Evolutionary conservation across 2,329 filamentous ascomycete genomes (phyloP), one percentile per base, ranked within the genome.

Genomic region (Dactylonectria macrodidyma): DNA sequence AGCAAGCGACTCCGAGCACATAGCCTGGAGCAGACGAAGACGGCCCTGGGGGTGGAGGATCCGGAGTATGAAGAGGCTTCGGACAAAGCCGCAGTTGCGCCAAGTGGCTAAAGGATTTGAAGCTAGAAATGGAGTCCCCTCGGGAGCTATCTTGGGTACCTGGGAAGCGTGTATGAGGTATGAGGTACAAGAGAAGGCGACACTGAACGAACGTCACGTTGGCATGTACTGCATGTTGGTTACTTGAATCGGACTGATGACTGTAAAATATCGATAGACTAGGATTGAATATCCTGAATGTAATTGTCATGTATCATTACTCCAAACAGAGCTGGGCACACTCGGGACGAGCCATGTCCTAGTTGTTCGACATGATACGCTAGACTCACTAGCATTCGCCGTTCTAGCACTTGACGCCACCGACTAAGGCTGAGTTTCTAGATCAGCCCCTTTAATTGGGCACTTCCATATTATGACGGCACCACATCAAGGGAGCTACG

Each of bases 1-100:
- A 67, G 9, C 10, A 68, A 69, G 67, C 73, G 81, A 48, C 9
- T 33, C 2, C 58, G 71, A 41, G 78, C 76, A 1, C 54, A 62
- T n/a, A 64, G 64, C 41, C 71, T 56, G 7, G 55, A 67, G 12
- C 59, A 62, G n/a, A 51, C 52, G 5, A 69, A 68, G 9, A 69
- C 63, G 9, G 51, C 71, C 6, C 60, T 59, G 19, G 19, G 19
- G 19, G 67, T 61, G 5, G 65, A 73, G 1, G 58, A 68, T 0
- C 60, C 71, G 11, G 30, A 16, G n/a, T 16, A 34, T 9, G 22
- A 10, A 7, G 51, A 24, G n/a, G 10, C 11, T 14, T 5, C 9
- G n/a, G 50, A 52, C 50, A 9, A 16, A 11, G n/a, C 33, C 30
- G n/a, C 12, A 14, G 36, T 22, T 19, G 33, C 30, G 16, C 11